phyloP scores from a whole-genome alignment of 306 rosid genomes.

The Medicago arabica region DNA sequence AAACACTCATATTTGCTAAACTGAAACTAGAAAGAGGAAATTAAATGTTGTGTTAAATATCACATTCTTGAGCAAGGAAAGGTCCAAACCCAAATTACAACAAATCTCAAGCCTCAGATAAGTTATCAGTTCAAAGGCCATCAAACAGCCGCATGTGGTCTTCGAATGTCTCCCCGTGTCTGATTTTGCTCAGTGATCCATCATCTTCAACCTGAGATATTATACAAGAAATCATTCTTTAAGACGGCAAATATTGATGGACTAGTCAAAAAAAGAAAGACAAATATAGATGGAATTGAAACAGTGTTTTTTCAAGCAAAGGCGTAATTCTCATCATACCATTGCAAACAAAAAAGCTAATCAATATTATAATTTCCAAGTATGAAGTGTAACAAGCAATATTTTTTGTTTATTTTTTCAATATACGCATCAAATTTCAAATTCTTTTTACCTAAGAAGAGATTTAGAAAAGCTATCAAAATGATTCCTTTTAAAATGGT shows the following conservation, averaged over 20 bases:
- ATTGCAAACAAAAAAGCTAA: background rate
- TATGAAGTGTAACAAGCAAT: background rate
- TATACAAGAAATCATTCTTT: slow-evolving; percentile 4
- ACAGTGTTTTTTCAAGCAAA: slow-evolving; percentile 3
- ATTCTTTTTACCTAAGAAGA: background rate
- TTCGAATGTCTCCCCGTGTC: slow-evolving; percentile 84
- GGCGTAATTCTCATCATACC: background rate
- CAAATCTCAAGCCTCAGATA: slow-evolving; percentile 3
- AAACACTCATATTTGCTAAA: background rate
- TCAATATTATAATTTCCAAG: background rate
- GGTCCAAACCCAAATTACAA: slow-evolving; percentile 27
- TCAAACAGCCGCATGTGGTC: slow-evolving; percentile 80
- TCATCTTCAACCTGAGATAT: slow-evolving; percentile 73
- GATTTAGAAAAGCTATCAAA: background rate
- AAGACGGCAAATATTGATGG: too few species aligned
- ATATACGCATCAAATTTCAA: background rate
- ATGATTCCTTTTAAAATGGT: background rate
- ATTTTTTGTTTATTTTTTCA: background rate
- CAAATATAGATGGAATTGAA: slow-evolving; percentile 10
- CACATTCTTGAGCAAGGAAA: background rate
- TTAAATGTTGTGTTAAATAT: background rate
- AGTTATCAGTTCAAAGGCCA: slow-evolving; percentile 61
- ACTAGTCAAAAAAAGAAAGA: too few species aligned
- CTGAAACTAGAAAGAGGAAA: slow-evolving; percentile 21
- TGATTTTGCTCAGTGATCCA: slow-evolving; percentile 84